These are phyloP conservation scores for Dispira parvispora DNA, from an alignment of 192 early-diverging fungal genomes.

Conservation along the genomic window DNA sequence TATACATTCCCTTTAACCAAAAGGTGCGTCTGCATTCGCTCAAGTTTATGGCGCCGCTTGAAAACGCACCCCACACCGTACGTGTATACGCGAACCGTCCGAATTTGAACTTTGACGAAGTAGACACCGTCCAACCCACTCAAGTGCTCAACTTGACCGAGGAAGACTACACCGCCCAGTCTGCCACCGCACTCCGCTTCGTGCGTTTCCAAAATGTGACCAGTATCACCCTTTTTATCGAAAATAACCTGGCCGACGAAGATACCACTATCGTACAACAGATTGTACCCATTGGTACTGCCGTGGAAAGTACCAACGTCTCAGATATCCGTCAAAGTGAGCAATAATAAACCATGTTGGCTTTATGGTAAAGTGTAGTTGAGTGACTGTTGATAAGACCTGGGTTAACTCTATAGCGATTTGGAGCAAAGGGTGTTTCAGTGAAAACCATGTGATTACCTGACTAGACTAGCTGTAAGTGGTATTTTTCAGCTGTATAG, in stretches of 20 bases:
- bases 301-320: slow-evolving; percentile 39
- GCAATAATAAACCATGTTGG: slow-evolving; percentile 11
- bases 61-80: slow-evolving; percentile 72
- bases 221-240: slow-evolving; percentile 66
- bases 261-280: slow-evolving; percentile 71
- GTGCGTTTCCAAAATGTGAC: slow-evolving; percentile 88
- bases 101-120: slow-evolving; percentile 76
- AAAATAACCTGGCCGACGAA: slow-evolving; percentile 67
- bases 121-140: slow-evolving; percentile 51
- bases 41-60: slow-evolving; percentile 32
- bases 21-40: slow-evolving; percentile 39
- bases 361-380: background rate
- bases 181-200: slow-evolving; percentile 64
- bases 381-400: background rate
- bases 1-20: slow-evolving; percentile 79
- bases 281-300: slow-evolving; percentile 61
- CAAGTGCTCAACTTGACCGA: slow-evolving; percentile 58
- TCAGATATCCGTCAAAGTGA: slow-evolving; percentile 26
- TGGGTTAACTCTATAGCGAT: background rate
- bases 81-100: slow-evolving; percentile 72
- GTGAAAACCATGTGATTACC: background rate
- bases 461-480: background rate
- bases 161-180: slow-evolving; percentile 46
- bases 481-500: background rate
- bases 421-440: background rate